Evolutionary conservation across 345 rosid species (phyloP).

Genomic region (Salix dunnii): DNA sequence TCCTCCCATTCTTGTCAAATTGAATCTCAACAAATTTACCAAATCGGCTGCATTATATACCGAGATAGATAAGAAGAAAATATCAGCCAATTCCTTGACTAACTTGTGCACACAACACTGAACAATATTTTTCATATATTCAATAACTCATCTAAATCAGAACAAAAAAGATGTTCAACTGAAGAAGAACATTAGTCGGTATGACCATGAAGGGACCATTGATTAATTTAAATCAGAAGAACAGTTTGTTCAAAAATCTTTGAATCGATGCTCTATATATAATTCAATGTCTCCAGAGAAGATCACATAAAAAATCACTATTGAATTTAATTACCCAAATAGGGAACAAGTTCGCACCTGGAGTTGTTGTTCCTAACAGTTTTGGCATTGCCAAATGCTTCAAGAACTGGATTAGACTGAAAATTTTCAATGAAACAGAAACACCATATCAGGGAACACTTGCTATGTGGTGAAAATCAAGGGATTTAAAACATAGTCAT

Average conservation of each 20-base stretch:
- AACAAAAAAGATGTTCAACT: not conserved
- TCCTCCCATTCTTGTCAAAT: slow-evolving; percentile 97
- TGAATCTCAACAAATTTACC: slow-evolving; percentile 99
- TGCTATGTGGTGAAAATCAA: slow-evolving; percentile 3
- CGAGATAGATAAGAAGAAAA: slow-evolving; percentile 18
- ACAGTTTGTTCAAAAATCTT: not conserved
- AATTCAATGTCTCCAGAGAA: slow-evolving; percentile 1
- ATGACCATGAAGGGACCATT: not conserved
- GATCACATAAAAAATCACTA: not conserved
- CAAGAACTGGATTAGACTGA: slow-evolving; percentile 99
- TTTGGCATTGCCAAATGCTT: slow-evolving; percentile 99
- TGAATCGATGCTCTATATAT: not conserved
- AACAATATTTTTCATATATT: not conserved
- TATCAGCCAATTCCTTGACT: slow-evolving; percentile 7
- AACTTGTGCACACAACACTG: slow-evolving; percentile 11
- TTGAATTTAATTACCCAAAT: not conserved
- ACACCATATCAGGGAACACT: slow-evolving; percentile 23
- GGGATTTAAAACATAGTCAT: not conserved
- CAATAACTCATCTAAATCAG: not conserved
- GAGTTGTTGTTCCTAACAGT: slow-evolving; percentile 98
- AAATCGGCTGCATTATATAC: slow-evolving; percentile 70
- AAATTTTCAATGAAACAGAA: slow-evolving; percentile 26
- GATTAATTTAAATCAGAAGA: not conserved
- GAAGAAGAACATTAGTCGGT: not conserved
- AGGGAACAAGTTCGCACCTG: slow-evolving; percentile 42